These are phyloP conservation scores for Lichtheimia corymbifera DNA, from an alignment of 371 early-diverging fungal species.

Conservation along the genomic window DNA sequence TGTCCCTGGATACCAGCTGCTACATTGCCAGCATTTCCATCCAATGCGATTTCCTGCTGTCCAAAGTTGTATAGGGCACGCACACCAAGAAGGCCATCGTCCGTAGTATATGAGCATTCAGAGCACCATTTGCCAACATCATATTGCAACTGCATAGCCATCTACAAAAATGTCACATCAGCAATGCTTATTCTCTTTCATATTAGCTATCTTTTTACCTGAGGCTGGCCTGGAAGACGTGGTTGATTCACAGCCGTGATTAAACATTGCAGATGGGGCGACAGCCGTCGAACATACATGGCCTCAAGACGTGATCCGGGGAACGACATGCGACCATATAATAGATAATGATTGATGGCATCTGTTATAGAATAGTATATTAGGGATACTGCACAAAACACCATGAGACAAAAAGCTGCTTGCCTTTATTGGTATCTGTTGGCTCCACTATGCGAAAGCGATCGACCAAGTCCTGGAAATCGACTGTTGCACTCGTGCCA, in stretches of 20 bases:
- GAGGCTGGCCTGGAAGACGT: conserved; percentile 45
- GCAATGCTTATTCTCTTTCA: not conserved
- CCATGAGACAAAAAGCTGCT: not conserved
- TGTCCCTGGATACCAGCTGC: conserved; percentile 39
- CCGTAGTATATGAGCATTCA: conserved; percentile 75
- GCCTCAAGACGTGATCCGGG: conserved; percentile 80
- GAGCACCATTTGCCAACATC: conserved; percentile 75
- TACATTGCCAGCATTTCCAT: not conserved
- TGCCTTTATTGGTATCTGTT: conserved; percentile 12
- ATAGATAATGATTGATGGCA: conserved; percentile 51
- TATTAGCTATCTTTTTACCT: conserved; percentile 35
- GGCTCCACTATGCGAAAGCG: conserved; percentile 52
- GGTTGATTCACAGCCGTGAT: conserved; percentile 74
- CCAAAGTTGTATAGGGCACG: conserved; percentile 77
- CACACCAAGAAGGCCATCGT: conserved; percentile 77
- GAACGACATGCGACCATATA: conserved; percentile 77
- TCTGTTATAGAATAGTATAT: not conserved
- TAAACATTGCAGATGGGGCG: conserved; percentile 61
- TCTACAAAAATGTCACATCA: conserved; percentile 31
- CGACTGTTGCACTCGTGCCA: conserved; percentile 61
- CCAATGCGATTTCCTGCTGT: conserved; percentile 23
- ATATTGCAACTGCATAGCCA: conserved; percentile 75
- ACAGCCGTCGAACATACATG: conserved; percentile 66
- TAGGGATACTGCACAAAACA: not conserved
- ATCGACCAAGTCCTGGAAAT: conserved; percentile 61